Base-by-base conservation (phyloP, 2,329 filamentous ascomycete species). In the Anthostomella pinea region DNA sequence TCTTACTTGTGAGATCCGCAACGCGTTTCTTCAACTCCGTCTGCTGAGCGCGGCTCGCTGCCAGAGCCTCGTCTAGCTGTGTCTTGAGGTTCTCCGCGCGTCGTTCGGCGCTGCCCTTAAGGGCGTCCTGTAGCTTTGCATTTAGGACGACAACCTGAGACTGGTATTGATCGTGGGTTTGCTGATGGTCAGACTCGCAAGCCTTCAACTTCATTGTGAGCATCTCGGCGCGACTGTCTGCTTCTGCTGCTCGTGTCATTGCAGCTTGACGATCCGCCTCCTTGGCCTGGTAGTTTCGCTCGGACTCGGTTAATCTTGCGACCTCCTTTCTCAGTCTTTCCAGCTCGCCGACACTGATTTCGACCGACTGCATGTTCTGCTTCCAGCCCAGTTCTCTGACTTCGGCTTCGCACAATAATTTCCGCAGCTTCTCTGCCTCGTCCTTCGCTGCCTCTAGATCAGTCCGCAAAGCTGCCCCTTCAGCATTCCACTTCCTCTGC, bases 371-470 rank as follows among this genome's bases (percentile, higher is more conserved):
- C 48, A 83, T 67, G 37, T 79, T 76, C 52, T 87, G 82, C 41
- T 78, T 72, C 38, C 75, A 72, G 35, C 72, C 72, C 20, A 84
- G 61, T 52, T 87, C 83, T 41, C 79, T 77, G 5, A 81, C 77
- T 60, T 93, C 86, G 1, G 76, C 78, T 20, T 79, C 76, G 23
- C 83, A 79, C 0, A 91, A 70, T 4, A 87, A 67, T 45, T 73
- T 71, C 30, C 77, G 76, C 13, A 93, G 67, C 39, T 80, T 79
- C 13, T 81, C 75, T 26, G 73, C 73, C 49, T 90, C 83, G 5
- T 69, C 66, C 45, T 69, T 73, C 1, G 74, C 72, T 23, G 67
- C 70, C 19, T 75, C 68, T 3, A 89, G 62, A 39, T 84, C 79
- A 11, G 69, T 68, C 22, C 72, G 71, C 5, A 87, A 60, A 6